Evolutionary conservation across 176 grass and related monocot genomes (phyloP).

Genomic region (Tillandsia fasciculata): DNA sequence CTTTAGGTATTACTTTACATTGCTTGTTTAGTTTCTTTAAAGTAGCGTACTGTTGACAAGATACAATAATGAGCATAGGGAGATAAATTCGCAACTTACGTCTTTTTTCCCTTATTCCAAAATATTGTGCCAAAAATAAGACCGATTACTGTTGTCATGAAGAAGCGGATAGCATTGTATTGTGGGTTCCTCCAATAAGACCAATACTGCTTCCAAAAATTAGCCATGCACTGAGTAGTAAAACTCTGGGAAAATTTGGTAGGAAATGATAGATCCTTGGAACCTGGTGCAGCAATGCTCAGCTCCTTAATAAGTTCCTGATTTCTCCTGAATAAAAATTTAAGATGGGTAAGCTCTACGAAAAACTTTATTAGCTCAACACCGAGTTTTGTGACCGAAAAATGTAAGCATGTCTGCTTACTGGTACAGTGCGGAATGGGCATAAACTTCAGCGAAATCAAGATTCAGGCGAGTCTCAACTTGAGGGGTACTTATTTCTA

Average conservation of each 20-base stretch:
- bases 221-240: slow-evolving; percentile 43
- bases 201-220: slow-evolving; percentile 72
- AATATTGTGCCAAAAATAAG: slow-evolving; percentile 81
- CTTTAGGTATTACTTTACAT: not conserved
- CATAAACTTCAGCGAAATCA: slow-evolving; percentile 79
- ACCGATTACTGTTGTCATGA: slow-evolving; percentile 58
- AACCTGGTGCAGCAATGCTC: slow-evolving; percentile 39
- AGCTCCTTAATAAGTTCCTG: slow-evolving; percentile 68
- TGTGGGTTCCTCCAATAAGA: slow-evolving; percentile 96
- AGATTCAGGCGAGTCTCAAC: slow-evolving; percentile 48
- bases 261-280: slow-evolving; percentile 64
- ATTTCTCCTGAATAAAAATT: slow-evolving; percentile 30
- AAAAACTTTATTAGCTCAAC: not conserved
- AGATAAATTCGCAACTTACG: slow-evolving; percentile 30
- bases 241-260: slow-evolving; percentile 74
- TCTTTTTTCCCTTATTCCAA: slow-evolving; percentile 62
- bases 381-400: not conserved
- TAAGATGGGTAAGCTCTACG: not conserved
- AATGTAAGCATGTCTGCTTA: slow-evolving; percentile 30
- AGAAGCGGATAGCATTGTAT: slow-evolving; percentile 69
- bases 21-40: not conserved
- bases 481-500: slow-evolving; percentile 59
- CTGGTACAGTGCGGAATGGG: slow-evolving; percentile 53
- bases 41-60: not conserved
- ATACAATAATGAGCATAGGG: not conserved